These are phyloP conservation scores for Cenchrus americanus DNA, from an alignment of 176 grass and related monocot species.

Conservation along the genomic window DNA sequence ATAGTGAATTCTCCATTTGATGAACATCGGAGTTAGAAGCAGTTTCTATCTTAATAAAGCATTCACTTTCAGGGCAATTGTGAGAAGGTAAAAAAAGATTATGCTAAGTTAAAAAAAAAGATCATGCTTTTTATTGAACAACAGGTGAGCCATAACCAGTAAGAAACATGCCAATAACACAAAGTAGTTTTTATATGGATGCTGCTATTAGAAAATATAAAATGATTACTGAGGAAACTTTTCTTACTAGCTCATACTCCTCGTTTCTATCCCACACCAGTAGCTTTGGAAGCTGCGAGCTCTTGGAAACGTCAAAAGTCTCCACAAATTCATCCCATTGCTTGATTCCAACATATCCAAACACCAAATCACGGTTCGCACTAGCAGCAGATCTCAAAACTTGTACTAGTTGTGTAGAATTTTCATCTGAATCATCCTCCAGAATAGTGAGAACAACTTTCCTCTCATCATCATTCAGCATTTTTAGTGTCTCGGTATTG, in stretches of 20 bases:
- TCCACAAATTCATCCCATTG: constrained; percentile 93
- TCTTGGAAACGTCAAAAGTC: constrained; percentile 84
- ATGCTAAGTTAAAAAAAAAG: not conserved
- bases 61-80: not conserved
- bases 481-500: constrained; percentile 85
- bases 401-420: constrained; percentile 70
- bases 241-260: constrained; percentile 86
- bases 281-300: constrained; percentile 77
- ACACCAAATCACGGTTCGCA: constrained; percentile 92
- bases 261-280: constrained; percentile 94
- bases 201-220: constrained; percentile 7
- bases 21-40: constrained; percentile 15
- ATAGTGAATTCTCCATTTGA: constrained; percentile 2
- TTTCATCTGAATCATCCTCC: constrained; percentile 78
- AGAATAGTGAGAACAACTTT: constrained; percentile 91
- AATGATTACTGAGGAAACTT: constrained; percentile 5
- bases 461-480: constrained; percentile 78
- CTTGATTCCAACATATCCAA: constrained; percentile 85
- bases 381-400: constrained; percentile 85
- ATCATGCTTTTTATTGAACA: not conserved
- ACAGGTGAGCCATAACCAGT: not conserved
- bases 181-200: constrained; percentile 12
- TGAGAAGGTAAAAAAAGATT: not conserved
- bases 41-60: not conserved
- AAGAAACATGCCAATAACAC: constrained; percentile 20